Conservation (phyloP, 169 alveolate species). For the Eimeria maxima region DNA sequence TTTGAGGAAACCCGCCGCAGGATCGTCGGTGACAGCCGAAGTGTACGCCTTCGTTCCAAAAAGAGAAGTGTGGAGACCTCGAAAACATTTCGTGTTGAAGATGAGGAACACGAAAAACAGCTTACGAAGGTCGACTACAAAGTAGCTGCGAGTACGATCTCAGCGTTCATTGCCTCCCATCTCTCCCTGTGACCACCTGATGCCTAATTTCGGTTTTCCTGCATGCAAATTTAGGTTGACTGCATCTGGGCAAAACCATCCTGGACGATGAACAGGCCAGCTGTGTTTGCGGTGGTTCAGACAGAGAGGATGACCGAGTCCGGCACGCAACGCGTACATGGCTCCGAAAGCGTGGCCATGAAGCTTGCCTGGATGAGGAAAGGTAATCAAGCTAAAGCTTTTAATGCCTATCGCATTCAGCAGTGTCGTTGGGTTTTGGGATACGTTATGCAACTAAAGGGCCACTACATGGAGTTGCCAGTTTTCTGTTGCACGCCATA, state of each 20-base stretch:
- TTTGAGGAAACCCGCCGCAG: background rate
- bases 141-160: background rate
- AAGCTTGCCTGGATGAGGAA: constrained; percentile 31
- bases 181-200: background rate
- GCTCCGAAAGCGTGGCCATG: constrained; percentile 69
- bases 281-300: constrained; percentile 7
- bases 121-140: background rate
- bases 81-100: background rate
- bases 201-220: background rate
- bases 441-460: too few relatives aligned
- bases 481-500: background rate
- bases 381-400: constrained; percentile 14
- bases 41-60: background rate
- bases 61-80: background rate
- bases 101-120: background rate
- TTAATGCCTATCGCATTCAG: background rate
- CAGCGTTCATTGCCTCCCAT: background rate
- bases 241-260: background rate
- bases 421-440: background rate
- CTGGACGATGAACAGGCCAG: background rate
- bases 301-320: constrained; percentile 47
- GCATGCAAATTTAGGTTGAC: background rate
- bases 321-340: constrained; percentile 70
- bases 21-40: background rate
- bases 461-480: too few relatives aligned